Percentiles rank a stretch among this genome's conserved stretches.
Conservation (phyloP, 2,329 filamentous ascomycete species). For the Fusarium musae region DNA sequence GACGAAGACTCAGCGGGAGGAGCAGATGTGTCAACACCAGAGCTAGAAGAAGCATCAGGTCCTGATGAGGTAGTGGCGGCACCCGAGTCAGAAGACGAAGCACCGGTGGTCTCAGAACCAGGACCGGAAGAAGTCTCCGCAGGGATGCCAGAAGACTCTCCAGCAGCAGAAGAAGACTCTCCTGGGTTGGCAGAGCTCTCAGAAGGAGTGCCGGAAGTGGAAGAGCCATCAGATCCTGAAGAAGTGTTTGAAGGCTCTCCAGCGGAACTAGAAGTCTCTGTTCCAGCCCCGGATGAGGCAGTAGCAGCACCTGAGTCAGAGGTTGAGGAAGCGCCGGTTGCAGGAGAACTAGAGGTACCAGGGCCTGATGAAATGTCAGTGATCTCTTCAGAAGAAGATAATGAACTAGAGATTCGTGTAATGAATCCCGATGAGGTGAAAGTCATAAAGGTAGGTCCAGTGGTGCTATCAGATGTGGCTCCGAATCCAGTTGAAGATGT, state of each 20-base stretch:
- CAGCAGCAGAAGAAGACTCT: background rate
- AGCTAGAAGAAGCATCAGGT: background rate
- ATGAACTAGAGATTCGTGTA: background rate
- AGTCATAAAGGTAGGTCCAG: background rate
- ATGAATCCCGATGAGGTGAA: background rate
- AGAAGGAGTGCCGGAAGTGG: background rate
- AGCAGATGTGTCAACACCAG: background rate
- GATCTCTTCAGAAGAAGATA: background rate
- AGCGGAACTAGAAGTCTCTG: background rate
- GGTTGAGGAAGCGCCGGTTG: background rate
- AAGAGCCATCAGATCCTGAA: background rate
- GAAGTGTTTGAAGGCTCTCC: background rate
- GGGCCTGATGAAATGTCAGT: background rate
- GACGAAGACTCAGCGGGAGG: background rate
- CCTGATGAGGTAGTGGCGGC: background rate
- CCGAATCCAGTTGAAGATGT: background rate
- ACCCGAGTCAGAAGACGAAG: background rate
- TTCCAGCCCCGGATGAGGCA: background rate
- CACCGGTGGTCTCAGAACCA: background rate
- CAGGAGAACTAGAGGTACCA: background rate
- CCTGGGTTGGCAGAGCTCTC: background rate
- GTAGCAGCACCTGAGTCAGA: background rate
- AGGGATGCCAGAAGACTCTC: background rate
- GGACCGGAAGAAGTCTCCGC: background rate
- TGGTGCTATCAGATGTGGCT: background rate